Evolutionary conservation across 108 stramenopile genomes (phyloP), one percentile per base, ranked within the genome.

Genomic region (Licmophora abbreviata): DNA sequence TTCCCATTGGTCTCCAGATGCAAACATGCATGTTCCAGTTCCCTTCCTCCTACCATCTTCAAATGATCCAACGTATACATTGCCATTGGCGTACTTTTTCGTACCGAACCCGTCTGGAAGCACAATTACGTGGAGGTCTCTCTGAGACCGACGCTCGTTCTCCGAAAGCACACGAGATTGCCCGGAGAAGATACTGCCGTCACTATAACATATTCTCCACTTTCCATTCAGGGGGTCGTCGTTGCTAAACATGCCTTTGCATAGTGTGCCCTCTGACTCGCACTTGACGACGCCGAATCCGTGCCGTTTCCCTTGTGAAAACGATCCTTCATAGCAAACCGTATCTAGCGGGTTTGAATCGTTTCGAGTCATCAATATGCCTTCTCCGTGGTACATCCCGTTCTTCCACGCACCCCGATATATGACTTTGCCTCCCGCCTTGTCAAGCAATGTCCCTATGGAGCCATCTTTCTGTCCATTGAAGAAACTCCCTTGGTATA

Each of bases 371-470:
- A 51, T 31, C 29, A 62, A 71, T 0, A 62, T 49, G 14, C 76
- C 76, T 6, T 59, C 10, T 21, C 76, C 76, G 49, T 69, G 59
- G 34, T 69, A 72, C 26, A 32, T 59, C 0, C 76, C 76, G 17
- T 57, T 40, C 20, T 30, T n/a, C 44, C 71, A 72, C 27, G 65
- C 51, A 15, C 76, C 76, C 11, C 35, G 31, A 29, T 64, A 64
- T 29, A 49, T 30, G 25, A 30, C n/a, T 49, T 49, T 30, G 26
- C 48, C 28, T 22, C 11, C 28, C 7, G 29, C 9, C 32, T 48
- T 52, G 57, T 65, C 66, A 7, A 71, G 44, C 63, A 68, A 68
- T 20, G 63, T 62, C 15, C 76, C 76, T n/a, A n/a, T n/a, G 22
- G 60, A 56, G n/a, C 76, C 76, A 22, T 77, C 54, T 28, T 66